Evolutionary conservation across 169 alveolate genomes (phyloP).

Genomic region (Cryptosporidium ubiquitum): DNA sequence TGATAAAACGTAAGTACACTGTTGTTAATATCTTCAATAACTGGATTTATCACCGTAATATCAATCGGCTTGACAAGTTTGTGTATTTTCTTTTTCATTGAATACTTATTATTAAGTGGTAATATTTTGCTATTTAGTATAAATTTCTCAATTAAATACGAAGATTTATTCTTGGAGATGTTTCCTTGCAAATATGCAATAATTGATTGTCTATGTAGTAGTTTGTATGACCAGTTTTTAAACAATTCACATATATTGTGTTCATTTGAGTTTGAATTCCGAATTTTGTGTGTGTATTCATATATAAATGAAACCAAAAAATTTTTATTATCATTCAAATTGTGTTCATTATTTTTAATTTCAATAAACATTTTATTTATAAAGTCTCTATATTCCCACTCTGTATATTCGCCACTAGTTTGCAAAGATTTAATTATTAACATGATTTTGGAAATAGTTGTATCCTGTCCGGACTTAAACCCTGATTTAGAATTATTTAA

Average conservation of each 20-base stretch:
- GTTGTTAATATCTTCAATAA: constrained; percentile 23
- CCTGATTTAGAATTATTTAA: not conserved
- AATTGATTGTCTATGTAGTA: constrained; percentile 55
- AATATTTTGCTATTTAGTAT: constrained; percentile 20
- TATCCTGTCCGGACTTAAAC: constrained; percentile 20
- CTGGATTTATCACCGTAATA: constrained; percentile 28
- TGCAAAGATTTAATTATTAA: constrained; percentile 16
- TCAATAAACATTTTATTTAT: not conserved
- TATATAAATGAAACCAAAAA: not conserved
- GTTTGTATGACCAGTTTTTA: constrained; percentile 41
- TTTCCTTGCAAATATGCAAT: constrained; percentile 61
- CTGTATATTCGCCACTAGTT: constrained; percentile 10
- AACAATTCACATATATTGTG: constrained; percentile 4
- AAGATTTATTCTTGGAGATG: constrained; percentile 27
- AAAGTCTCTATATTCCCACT: constrained; percentile 63
- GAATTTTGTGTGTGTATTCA: not conserved
- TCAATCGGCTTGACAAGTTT: constrained; percentile 33
- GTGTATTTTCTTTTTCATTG: constrained; percentile 27
- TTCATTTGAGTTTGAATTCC: not conserved
- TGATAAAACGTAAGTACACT: constrained; percentile 30
- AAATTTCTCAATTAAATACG: constrained; percentile 29
- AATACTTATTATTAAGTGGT: constrained; percentile 40
- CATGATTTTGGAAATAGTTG: constrained; percentile 19
- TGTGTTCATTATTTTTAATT: not conserved
- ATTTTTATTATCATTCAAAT: not conserved